These are phyloP conservation scores for Aureococcus anophagefferens DNA, from an alignment of 108 stramenopile species.

Conservation along the genomic window DNA sequence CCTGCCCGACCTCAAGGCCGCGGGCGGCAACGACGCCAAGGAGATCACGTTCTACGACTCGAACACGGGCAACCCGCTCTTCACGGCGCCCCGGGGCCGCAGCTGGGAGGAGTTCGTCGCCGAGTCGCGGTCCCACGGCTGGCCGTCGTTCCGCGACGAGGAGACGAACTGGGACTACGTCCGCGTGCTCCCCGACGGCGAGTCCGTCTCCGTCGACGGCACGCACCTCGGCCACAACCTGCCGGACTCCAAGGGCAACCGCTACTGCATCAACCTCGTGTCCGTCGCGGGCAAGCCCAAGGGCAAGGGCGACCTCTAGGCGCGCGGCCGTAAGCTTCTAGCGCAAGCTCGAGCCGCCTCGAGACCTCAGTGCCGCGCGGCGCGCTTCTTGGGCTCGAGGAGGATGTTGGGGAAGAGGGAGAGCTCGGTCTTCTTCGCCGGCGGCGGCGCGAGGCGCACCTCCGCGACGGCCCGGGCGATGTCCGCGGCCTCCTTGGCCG, in stretches of 20 bases:
- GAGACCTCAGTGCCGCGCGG: too few relatives aligned
- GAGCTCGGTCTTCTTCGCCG: too few relatives aligned
- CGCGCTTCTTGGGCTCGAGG: too few relatives aligned
- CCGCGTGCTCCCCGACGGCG: constrained; percentile 63
- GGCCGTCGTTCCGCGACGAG: constrained; percentile 70
- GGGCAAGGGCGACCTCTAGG: too few relatives aligned
- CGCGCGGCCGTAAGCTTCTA: too few relatives aligned
- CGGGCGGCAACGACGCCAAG: constrained; percentile 16
- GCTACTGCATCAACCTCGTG: constrained; percentile 85
- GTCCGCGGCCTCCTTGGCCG: too few relatives aligned
- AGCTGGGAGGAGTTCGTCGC: constrained; percentile 58
- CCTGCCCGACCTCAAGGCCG: constrained; percentile 47
- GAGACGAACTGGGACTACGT: constrained; percentile 80
- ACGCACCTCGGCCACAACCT: constrained; percentile 51
- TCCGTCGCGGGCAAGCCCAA: constrained; percentile 56
- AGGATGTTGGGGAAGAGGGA: too few relatives aligned
- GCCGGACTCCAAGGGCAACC: constrained; percentile 64
- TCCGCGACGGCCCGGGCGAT: too few relatives aligned
- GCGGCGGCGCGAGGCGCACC: too few relatives aligned
- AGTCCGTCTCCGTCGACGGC: constrained; percentile 67
- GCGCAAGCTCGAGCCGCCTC: too few relatives aligned
- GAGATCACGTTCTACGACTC: constrained; percentile 68
- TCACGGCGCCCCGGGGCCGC: constrained; percentile 60
- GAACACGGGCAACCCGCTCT: constrained; percentile 61
- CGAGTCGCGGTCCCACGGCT: constrained; percentile 57